Percentiles rank a stretch among this genome's conserved stretches.
phyloP scores from a whole-genome alignment of 2,329 filamentous ascomycete genomes.

The Orbilia brochopaga region DNA sequence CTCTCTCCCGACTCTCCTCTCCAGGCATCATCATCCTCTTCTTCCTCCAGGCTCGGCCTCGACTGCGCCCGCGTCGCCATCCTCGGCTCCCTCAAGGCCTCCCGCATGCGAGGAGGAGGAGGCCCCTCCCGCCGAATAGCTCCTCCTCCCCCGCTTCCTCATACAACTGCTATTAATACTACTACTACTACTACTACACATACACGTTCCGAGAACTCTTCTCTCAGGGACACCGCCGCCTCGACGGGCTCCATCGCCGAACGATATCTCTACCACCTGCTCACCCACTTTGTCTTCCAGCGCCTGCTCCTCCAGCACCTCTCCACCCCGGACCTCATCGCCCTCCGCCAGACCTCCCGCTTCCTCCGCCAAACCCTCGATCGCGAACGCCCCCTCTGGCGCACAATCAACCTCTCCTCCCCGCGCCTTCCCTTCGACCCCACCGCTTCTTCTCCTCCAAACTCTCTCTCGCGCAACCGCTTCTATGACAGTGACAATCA shows the following conservation, averaged over 20 bases:
- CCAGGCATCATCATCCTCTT: too few species aligned
- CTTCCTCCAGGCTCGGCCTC: constrained; percentile 18
- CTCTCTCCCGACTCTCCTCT: constrained; percentile 31
- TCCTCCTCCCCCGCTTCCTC: neutral
- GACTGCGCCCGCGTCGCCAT: constrained; percentile 47
- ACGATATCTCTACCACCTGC: constrained; percentile 20
- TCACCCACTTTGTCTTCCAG: constrained; percentile 35
- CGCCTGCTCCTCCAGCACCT: constrained; percentile 31
- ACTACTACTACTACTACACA: too few species aligned
- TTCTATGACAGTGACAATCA: neutral
- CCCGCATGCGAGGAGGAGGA: constrained; percentile 25
- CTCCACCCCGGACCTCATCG: constrained; percentile 33
- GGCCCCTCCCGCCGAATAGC: constrained; percentile 4
- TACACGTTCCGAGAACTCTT: neutral
- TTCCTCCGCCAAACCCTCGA: constrained; percentile 34
- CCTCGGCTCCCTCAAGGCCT: constrained; percentile 44
- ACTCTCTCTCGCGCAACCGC: neutral
- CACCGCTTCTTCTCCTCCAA: neutral
- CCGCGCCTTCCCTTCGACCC: constrained; percentile 11
- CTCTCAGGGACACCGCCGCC: neutral
- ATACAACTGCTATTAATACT: too few species aligned
- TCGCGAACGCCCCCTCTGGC: constrained; percentile 35
- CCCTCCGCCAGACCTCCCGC: constrained; percentile 37
- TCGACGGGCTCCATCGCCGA: constrained; percentile 10
- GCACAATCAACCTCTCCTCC: constrained; percentile 33